Evolutionary conservation across 2,329 filamentous ascomycete species (phyloP).

Genomic region (Tolypocladium endophyticum): DNA sequence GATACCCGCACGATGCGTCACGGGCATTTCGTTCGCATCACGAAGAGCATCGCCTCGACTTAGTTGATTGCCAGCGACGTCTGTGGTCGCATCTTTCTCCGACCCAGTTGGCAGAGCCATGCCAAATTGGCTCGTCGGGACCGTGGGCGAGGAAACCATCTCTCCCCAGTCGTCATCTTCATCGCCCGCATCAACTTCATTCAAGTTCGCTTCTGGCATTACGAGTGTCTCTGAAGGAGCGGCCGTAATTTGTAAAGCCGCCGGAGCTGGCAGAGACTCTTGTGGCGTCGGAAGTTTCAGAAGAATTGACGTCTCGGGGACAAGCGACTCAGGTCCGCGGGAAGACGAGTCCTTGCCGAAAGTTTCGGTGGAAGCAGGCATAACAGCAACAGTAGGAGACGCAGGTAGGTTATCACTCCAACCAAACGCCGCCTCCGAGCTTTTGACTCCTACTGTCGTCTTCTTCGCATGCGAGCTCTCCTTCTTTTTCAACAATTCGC

Average conservation of each 20-base stretch:
- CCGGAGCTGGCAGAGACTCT: background rate
- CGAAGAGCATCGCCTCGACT: background rate
- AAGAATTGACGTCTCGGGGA: background rate
- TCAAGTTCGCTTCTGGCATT: background rate
- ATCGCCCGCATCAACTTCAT: constrained; percentile 18
- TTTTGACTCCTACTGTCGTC: background rate
- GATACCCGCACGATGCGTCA: background rate
- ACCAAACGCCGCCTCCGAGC: constrained; percentile 16
- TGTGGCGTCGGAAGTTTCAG: background rate
- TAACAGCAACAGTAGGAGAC: constrained; percentile 3
- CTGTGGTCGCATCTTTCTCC: background rate
- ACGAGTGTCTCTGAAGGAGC: background rate
- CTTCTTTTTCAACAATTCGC: constrained; percentile 20
- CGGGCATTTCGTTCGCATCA: background rate
- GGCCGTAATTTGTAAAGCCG: background rate
- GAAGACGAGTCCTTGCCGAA: too few species aligned
- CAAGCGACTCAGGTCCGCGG: too few species aligned
- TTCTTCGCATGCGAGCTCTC: constrained; percentile 2
- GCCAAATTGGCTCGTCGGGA: background rate
- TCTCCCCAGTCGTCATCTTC: constrained; percentile 53
- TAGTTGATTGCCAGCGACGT: background rate
- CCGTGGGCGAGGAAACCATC: constrained; percentile 35
- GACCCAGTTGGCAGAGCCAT: background rate
- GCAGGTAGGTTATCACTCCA: constrained; percentile 5
- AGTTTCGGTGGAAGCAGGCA: background rate